phyloP scores from a whole-genome alignment of 441 rosid species.

The Eutrema salsugineum region DNA sequence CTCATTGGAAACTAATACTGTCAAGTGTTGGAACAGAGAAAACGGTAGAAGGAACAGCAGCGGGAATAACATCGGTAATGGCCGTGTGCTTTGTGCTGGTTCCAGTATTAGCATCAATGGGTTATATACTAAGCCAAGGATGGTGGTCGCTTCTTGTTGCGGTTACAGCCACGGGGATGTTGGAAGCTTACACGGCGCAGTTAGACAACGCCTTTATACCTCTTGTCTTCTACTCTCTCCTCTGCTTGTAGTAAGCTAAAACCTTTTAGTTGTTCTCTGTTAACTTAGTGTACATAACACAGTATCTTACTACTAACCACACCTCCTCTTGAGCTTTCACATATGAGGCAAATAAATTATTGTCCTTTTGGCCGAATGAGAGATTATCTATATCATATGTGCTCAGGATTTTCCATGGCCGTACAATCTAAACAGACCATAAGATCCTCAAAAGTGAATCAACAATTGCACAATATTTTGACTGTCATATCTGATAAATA shows the following conservation, averaged over 20 bases:
- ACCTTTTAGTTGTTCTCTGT: background rate
- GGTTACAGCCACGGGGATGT: slow-evolving; percentile 68
- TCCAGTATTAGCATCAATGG: slow-evolving; percentile 83
- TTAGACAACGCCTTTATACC: slow-evolving; percentile 96
- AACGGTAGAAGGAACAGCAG: slow-evolving; percentile 98
- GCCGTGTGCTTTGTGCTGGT: slow-evolving; percentile 78
- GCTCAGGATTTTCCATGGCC: no score
- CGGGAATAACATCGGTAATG: slow-evolving; percentile 86
- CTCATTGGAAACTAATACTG: background rate
- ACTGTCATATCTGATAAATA: no score
- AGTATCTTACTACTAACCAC: slow-evolving; percentile 13
- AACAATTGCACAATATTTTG: no score
- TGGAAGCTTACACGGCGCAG: slow-evolving; percentile 97
- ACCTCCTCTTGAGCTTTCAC: background rate
- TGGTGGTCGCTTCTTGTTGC: slow-evolving; percentile 85
- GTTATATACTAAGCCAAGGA: slow-evolving; percentile 80
- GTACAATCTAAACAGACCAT: no score
- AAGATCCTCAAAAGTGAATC: no score
- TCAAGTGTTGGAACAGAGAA: slow-evolving; percentile 50
- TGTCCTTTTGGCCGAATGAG: background rate
- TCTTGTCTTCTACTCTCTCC: slow-evolving; percentile 91
- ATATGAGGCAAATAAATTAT: background rate
- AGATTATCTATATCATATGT: no score
- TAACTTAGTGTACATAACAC: slow-evolving; percentile 18
- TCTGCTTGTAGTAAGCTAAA: slow-evolving; percentile 50